phyloP scores from a whole-genome alignment of 2,329 filamentous ascomycete genomes.

The Pseudocercospora eumusae region DNA sequence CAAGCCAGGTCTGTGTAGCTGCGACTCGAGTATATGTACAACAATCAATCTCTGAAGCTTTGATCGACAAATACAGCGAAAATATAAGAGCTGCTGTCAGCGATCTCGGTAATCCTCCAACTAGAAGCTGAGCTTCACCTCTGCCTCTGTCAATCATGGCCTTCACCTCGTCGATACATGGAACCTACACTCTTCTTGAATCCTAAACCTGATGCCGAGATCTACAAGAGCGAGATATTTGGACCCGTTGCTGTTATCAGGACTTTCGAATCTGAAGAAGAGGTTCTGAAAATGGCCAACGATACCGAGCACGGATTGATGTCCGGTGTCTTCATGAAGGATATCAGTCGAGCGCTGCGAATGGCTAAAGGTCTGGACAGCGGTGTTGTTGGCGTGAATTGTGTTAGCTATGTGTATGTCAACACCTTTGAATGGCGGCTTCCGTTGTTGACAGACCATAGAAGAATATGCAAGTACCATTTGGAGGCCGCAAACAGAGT shows the following conservation, averaged over 20 bases:
- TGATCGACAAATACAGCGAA: slow-evolving; percentile 43
- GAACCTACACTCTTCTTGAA: slow-evolving; percentile 51
- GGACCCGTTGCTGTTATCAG: slow-evolving; percentile 44
- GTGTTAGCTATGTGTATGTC: slow-evolving; percentile 23
- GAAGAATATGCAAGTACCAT: slow-evolving; percentile 35
- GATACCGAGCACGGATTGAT: slow-evolving; percentile 44
- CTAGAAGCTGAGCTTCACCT: too few relatives aligned
- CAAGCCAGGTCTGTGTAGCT: slow-evolving; percentile 54
- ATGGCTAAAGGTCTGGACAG: slow-evolving; percentile 45
- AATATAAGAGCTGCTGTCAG: slow-evolving; percentile 46
- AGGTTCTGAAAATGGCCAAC: slow-evolving; percentile 42
- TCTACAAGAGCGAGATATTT: slow-evolving; percentile 42
- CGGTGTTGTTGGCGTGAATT: slow-evolving; percentile 45
- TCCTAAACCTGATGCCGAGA: slow-evolving; percentile 41
- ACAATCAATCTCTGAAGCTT: slow-evolving; percentile 50
- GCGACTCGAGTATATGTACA: slow-evolving; percentile 60
- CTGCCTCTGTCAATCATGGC: too few relatives aligned
- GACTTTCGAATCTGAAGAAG: slow-evolving; percentile 41
- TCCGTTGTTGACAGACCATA: background rate
- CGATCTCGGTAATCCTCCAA: slow-evolving; percentile 46
- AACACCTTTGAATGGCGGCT: background rate
- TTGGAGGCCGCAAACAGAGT: slow-evolving; percentile 63
- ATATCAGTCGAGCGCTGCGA: slow-evolving; percentile 42
- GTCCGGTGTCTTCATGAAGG: slow-evolving; percentile 42
- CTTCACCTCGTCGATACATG: too few relatives aligned